Percentiles rank a stretch among this genome's conserved stretches.
Conservation (phyloP, 805 yeast genomes). For the Kodamaea nitidulidarum region DNA sequence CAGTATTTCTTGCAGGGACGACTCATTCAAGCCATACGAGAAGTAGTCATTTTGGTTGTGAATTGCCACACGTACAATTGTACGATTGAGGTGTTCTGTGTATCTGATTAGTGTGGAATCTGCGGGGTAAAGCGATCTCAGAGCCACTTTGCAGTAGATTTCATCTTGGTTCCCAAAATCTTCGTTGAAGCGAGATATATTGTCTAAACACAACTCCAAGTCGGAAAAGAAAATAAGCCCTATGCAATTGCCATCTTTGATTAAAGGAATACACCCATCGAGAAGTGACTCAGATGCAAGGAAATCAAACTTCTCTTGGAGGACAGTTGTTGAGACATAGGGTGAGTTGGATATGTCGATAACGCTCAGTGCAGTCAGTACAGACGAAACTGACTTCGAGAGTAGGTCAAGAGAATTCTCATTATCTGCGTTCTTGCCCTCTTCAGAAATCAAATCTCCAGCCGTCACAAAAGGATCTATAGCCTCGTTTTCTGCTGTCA, state of each 20-base stretch:
- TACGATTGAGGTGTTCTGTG: constrained; percentile 3
- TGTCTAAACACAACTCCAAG: constrained; percentile 49
- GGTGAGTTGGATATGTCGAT: constrained; percentile 39
- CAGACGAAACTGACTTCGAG: neutral
- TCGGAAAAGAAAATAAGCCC: constrained; percentile 50
- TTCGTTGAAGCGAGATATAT: constrained; percentile 26
- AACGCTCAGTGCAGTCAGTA: constrained; percentile 12
- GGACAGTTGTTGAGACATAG: constrained; percentile 25
- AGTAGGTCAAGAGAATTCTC: neutral
- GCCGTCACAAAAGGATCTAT: constrained; percentile 27
- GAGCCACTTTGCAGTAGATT: constrained; percentile 23
- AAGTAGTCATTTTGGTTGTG: constrained; percentile 19
- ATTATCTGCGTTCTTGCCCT: neutral
- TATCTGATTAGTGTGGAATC: constrained; percentile 2
- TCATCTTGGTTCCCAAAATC: constrained; percentile 26
- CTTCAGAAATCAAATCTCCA: constrained; percentile 19
- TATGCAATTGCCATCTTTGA: constrained; percentile 31
- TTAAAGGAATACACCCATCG: constrained; percentile 52
- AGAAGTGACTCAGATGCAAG: constrained; percentile 41
- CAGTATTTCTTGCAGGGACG: constrained; percentile 7
- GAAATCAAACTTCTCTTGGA: constrained; percentile 31
- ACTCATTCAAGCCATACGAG: constrained; percentile 18
- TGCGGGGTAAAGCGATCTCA: constrained; percentile 2
- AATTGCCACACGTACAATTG: constrained; percentile 2
- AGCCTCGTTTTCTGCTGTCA: constrained; percentile 40